These are phyloP conservation scores for Rhizoclosmatium sp. DNA, from an alignment of 192 early-diverging fungal genomes.

Conservation along the genomic window DNA sequence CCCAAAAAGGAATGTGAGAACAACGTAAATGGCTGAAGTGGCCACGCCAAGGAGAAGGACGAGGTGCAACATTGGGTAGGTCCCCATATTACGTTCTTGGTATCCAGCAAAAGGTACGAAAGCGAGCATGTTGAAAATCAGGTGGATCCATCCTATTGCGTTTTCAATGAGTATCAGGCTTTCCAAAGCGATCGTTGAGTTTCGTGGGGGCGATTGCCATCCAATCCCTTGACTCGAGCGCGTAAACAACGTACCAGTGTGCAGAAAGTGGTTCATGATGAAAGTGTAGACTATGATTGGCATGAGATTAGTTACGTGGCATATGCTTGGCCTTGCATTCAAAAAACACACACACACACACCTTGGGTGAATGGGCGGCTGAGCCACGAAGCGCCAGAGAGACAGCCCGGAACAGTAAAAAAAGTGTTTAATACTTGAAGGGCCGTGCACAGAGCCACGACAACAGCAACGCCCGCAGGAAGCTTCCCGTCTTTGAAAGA, in stretches of 20 bases:
- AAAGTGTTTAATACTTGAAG: conserved; percentile 2
- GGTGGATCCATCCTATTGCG: conserved; percentile 31
- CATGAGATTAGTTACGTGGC: background rate
- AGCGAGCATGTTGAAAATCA: conserved; percentile 26
- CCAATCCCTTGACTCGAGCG: background rate
- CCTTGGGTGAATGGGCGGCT: conserved; percentile 8
- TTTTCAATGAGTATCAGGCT: background rate
- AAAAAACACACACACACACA: background rate
- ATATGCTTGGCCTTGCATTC: no score
- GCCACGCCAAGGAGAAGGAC: conserved; percentile 8
- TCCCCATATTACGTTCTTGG: conserved; percentile 33
- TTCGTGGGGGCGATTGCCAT: background rate
- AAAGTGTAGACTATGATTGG: conserved; percentile 10
- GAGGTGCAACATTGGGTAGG: conserved; percentile 24
- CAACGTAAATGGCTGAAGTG: conserved; percentile 3
- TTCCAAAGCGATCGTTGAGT: background rate
- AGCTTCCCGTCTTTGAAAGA: conserved; percentile 14
- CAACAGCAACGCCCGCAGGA: conserved; percentile 14
- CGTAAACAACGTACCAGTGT: conserved; percentile 9
- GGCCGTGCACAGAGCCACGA: conserved; percentile 3
- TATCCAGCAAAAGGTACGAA: conserved; percentile 24
- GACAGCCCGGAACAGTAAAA: conserved; percentile 19
- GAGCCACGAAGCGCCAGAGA: conserved; percentile 6
- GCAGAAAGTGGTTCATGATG: conserved; percentile 29
- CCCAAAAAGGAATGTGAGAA: conserved; percentile 22